Conservation (phyloP, 345 rosid genomes). For the Cardamine resedifolia region DNA sequence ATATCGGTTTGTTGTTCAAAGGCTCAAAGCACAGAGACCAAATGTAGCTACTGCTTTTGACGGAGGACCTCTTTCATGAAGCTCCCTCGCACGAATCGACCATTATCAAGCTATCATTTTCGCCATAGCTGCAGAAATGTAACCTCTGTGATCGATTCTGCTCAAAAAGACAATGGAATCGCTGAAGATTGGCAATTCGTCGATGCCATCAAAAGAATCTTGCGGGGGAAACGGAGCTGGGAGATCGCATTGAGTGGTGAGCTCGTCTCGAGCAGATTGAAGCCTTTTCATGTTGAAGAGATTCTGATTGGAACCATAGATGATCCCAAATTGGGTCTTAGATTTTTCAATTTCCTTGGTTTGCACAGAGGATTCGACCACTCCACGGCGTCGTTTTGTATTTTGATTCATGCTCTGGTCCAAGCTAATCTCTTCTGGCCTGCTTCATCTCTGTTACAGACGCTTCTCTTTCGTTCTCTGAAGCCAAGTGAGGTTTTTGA, state of each 20-base stretch:
- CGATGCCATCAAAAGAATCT: slow-evolving; percentile 48
- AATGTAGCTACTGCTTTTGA: slow-evolving; percentile 9
- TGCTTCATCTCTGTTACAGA: slow-evolving; percentile 82
- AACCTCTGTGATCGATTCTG: slow-evolving; percentile 27
- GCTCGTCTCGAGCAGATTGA: slow-evolving; percentile 39
- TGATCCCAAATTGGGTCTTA: slow-evolving; percentile 68
- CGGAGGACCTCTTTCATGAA: slow-evolving; percentile 43
- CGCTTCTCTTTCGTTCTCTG: slow-evolving; percentile 61
- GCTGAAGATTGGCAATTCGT: slow-evolving; percentile 48
- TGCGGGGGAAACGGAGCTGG: slow-evolving; percentile 76
- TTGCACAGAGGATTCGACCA: slow-evolving; percentile 71
- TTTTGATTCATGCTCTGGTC: slow-evolving; percentile 68
- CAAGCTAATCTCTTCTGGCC: slow-evolving; percentile 68
- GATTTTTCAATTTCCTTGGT: slow-evolving; percentile 91
- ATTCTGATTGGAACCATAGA: slow-evolving; percentile 59
- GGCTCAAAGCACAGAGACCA: neutral
- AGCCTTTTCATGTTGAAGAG: slow-evolving; percentile 62
- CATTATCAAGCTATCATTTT: slow-evolving; percentile 27
- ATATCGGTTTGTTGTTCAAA: slow-evolving; percentile 26
- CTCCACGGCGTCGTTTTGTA: slow-evolving; percentile 71
- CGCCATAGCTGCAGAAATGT: slow-evolving; percentile 28
- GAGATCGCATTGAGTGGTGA: slow-evolving; percentile 52
- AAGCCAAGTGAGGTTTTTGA: slow-evolving; percentile 60
- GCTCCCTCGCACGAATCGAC: slow-evolving; percentile 36
- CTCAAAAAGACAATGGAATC: slow-evolving; percentile 31